Evolutionary conservation across 2,329 filamentous ascomycete species (phyloP).

Genomic region (Orbilia quercus): DNA sequence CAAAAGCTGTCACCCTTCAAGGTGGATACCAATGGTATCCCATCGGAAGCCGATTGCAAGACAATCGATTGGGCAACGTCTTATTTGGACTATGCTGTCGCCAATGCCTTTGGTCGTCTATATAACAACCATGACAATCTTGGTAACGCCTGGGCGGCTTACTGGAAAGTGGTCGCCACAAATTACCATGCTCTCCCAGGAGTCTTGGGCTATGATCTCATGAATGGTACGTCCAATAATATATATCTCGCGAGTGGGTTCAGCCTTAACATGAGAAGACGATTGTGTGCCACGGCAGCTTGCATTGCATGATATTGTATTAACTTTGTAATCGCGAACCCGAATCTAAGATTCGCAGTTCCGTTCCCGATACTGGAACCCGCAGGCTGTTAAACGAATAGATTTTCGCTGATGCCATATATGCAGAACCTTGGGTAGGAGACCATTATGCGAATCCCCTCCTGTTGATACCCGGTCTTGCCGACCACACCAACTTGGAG

Average conservation of each 20-base stretch:
- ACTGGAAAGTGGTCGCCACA: conserved; percentile 45
- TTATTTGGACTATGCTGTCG: conserved; percentile 44
- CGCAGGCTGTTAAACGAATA: too few species aligned
- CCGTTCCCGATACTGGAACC: too few species aligned
- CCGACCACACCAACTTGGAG: conserved; percentile 44
- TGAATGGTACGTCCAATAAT: conserved; percentile 46
- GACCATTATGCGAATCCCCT: conserved; percentile 50
- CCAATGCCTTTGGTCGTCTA: conserved; percentile 51
- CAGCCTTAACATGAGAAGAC: too few species aligned
- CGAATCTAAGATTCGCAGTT: too few species aligned
- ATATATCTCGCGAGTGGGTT: too few species aligned
- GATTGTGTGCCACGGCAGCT: too few species aligned
- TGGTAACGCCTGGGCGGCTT: conserved; percentile 49
- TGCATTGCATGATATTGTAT: too few species aligned
- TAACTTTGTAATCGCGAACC: too few species aligned
- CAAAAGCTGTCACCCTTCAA: conserved; percentile 44
- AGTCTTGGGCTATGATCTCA: conserved; percentile 55
- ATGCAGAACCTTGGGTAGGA: conserved; percentile 49
- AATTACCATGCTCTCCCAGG: conserved; percentile 32
- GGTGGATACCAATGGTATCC: conserved; percentile 38
- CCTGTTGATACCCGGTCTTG: conserved; percentile 47
- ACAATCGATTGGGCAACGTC: conserved; percentile 49
- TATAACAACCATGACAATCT: conserved; percentile 55
- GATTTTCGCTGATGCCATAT: neutral
- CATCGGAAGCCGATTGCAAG: conserved; percentile 41